These are phyloP conservation scores for Talaromyces sp. DNA, from an alignment of 2,329 filamentous ascomycete species.

Conservation along the genomic window DNA sequence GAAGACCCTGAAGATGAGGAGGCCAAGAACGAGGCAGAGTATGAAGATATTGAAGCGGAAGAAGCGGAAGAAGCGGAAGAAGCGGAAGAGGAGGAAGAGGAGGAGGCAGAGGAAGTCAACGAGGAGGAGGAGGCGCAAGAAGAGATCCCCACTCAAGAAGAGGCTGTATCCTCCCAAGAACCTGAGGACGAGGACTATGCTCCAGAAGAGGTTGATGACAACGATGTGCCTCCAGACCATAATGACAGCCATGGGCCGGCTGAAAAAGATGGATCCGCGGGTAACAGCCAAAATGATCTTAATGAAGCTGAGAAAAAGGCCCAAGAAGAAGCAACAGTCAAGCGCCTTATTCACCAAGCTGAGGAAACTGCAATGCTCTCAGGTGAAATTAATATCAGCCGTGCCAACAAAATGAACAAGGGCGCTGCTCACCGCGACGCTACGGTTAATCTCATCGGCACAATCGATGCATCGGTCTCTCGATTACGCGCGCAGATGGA, in stretches of 20 bases:
- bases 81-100: slow-evolving; percentile 17
- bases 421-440: slow-evolving; percentile 44
- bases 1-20: slow-evolving; percentile 34
- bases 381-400: slow-evolving; percentile 46
- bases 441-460: slow-evolving; percentile 44
- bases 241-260: slow-evolving; percentile 8
- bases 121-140: slow-evolving; percentile 14
- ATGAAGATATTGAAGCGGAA: slow-evolving; percentile 29
- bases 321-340: slow-evolving; percentile 48
- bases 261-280: slow-evolving; percentile 5
- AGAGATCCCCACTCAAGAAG: slow-evolving; percentile 5
- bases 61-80: slow-evolving; percentile 15
- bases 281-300: slow-evolving; percentile 46
- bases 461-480: slow-evolving; percentile 42
- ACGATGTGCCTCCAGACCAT: background rate
- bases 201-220: slow-evolving; percentile 5
- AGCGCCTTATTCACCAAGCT: slow-evolving; percentile 50
- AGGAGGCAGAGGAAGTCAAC: slow-evolving; percentile 7
- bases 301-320: slow-evolving; percentile 61
- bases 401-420: slow-evolving; percentile 48
- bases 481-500: slow-evolving; percentile 38
- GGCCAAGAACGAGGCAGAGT: slow-evolving; percentile 23
- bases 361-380: slow-evolving; percentile 48
- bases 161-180: slow-evolving; percentile 9
- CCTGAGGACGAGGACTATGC: slow-evolving; percentile 24